These are phyloP conservation scores for Golovinomyces cichoracearum DNA, from an alignment of 2,329 filamentous ascomycete species.

Conservation along the genomic window DNA sequence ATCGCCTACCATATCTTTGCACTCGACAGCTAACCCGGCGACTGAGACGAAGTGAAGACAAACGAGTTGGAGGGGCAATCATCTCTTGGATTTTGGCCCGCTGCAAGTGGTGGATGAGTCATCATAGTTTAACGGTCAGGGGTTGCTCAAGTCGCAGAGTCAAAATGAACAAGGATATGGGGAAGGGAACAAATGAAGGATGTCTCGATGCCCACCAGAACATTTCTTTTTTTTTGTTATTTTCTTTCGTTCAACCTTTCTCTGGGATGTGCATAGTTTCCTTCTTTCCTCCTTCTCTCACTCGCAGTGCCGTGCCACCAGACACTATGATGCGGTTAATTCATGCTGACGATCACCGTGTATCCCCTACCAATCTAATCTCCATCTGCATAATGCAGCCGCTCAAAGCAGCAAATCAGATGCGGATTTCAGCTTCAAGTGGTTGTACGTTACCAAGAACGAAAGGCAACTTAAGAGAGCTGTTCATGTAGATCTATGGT, in stretches of 20 bases:
- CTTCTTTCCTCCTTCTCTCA: neutral
- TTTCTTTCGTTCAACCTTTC: neutral
- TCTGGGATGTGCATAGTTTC: neutral
- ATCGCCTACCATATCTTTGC: neutral
- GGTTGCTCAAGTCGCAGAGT: no score
- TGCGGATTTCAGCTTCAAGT: neutral
- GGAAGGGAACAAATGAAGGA: neutral
- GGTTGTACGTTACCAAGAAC: neutral
- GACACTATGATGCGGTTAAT: neutral
- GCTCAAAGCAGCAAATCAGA: neutral
- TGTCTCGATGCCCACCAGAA: neutral
- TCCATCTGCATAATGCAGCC: neutral
- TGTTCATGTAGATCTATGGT: neutral
- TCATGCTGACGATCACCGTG: neutral
- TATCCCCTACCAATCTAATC: neutral
- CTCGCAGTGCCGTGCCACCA: neutral
- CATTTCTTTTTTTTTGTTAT: neutral
- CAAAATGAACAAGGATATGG: no score
- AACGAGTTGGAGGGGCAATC: neutral
- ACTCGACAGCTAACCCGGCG: no score
- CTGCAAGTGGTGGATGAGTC: neutral
- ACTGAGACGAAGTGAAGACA: no score
- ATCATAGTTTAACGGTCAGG: neutral
- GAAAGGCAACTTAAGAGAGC: neutral
- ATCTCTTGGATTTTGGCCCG: neutral